Evolutionary conservation across 1,284 basidiomycete genomes (phyloP).

Genomic region (Cutaneotrichosporon curvatum): DNA sequence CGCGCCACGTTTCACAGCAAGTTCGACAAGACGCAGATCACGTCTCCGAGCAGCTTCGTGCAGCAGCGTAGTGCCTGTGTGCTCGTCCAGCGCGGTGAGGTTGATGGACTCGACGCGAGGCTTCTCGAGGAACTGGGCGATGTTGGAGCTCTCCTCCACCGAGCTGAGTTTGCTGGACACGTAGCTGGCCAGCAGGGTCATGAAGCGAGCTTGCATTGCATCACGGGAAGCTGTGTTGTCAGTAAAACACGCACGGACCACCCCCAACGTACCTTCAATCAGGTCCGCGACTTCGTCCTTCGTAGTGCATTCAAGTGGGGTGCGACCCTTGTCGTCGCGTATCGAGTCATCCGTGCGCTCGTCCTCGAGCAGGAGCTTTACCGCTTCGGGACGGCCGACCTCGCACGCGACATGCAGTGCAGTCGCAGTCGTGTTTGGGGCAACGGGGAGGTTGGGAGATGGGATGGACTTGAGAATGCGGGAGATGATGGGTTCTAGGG

Average conservation of each 20-base stretch:
- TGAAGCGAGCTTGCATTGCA: conserved; percentile 68
- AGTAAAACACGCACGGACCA: not conserved
- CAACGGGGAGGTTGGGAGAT: conserved; percentile 47
- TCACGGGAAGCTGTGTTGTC: conserved; percentile 62
- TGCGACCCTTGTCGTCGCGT: conserved; percentile 62
- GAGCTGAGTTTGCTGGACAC: conserved; percentile 55
- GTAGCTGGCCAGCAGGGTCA: conserved; percentile 65
- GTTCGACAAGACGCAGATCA: conserved; percentile 73
- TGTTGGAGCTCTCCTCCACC: conserved; percentile 29
- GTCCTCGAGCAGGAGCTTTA: conserved; percentile 66
- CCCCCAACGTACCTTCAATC: conserved; percentile 58
- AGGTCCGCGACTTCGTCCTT: conserved; percentile 58
- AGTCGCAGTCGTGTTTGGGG: conserved; percentile 65
- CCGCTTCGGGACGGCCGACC: conserved; percentile 68
- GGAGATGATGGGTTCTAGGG: conserved; percentile 55
- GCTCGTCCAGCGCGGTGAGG: conserved; percentile 56
- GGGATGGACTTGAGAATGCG: conserved; percentile 63
- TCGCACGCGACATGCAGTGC: conserved; percentile 80
- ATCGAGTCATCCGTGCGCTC: conserved; percentile 73
- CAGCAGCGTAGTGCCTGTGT: conserved; percentile 69
- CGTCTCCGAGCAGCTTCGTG: conserved; percentile 82
- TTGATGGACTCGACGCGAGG: conserved; percentile 48
- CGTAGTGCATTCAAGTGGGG: conserved; percentile 64
- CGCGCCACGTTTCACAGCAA: conserved; percentile 74
- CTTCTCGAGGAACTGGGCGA: conserved; percentile 51